Evolutionary conservation across 768 basidiomycete genomes (phyloP), one percentile per base, ranked within the genome.

Genomic region (Pleurotus cornucopiae): DNA sequence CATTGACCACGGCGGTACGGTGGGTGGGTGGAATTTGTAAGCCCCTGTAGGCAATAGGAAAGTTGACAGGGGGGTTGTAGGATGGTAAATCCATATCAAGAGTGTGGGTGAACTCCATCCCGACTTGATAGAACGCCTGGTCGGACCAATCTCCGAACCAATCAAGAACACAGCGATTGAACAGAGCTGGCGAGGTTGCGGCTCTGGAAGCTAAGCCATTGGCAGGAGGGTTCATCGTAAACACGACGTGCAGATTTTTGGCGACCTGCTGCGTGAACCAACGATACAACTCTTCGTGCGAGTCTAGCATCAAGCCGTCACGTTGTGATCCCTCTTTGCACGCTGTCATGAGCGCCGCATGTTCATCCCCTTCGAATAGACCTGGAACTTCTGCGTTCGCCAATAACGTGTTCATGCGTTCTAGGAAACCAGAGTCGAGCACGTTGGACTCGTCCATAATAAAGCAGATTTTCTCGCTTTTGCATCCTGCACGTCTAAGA

Each of bases 381-480:
- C 97, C 97, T 0, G 97, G 97, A n/a, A 99, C 95, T 70, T 99
- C 97, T n/a, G 97, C 97, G 64, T 99, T 99, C 40, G 97, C 97
- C 13, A 99, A 82, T 12, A 99, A 83, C 0, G 97, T 99, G 70
- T 99, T 99, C 96, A 99, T 98, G n/a, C 97, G 86, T 69, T 99
- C 97, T 61, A 99, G 74, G 81, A 99, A 99, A 46, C 97, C 97
- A 11, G 97, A 96, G 68, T 99, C 97, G 30, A 98, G 87, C 11
- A 98, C 97, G 64, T 99, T 98, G 3, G 97, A 98, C 69, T 99
- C 97, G 70, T 99, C 97, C 97, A 99, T 98, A 75, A 99, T 98
- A 79, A 99, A 99, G 69, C 94, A 98, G 48, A 99, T 89, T 74
- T 98, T 98, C 73, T 99, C 97, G 62, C 94, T 94, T 68, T 98